phyloP scores from a whole-genome alignment of 192 early-diverging fungal genomes.

The Obelidium mucronatum region DNA sequence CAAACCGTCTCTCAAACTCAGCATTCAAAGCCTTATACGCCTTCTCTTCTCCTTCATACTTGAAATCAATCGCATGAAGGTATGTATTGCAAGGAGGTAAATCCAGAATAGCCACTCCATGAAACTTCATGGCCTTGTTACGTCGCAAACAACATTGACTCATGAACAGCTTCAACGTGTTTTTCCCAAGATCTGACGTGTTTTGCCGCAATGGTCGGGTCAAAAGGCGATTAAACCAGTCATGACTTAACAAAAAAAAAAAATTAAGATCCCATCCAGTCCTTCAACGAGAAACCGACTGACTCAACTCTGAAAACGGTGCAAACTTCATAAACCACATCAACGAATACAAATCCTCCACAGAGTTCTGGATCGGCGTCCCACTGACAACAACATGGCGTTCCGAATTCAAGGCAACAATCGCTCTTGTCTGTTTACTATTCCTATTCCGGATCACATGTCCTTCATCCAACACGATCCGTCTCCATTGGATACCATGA shows the following conservation, averaged over 20 bases:
- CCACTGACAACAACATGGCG: slow-evolving; percentile 49
- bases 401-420: slow-evolving; percentile 26
- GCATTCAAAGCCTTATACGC: slow-evolving; percentile 2
- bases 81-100: background rate
- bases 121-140: slow-evolving; percentile 2
- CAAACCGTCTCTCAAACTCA: slow-evolving; percentile 6
- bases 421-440: slow-evolving; percentile 30
- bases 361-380: slow-evolving; percentile 46
- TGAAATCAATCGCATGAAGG: background rate
- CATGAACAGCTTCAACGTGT: slow-evolving; percentile 3
- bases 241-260: background rate
- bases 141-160: background rate
- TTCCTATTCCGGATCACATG: slow-evolving; percentile 50
- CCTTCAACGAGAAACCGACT: background rate
- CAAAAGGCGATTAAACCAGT: background rate
- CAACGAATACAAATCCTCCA: slow-evolving; percentile 43
- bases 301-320: slow-evolving; percentile 12
- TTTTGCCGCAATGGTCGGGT: background rate
- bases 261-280: background rate
- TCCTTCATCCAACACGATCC: slow-evolving; percentile 49
- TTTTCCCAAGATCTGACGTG: background rate
- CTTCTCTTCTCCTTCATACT: slow-evolving; percentile 1
- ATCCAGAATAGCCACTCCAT: background rate
- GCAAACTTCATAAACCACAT: slow-evolving; percentile 39
- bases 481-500: slow-evolving; percentile 33